Conservation (phyloP, 1,139 yeast species). For the Lodderomyces pseudojiufengensis region DNA sequence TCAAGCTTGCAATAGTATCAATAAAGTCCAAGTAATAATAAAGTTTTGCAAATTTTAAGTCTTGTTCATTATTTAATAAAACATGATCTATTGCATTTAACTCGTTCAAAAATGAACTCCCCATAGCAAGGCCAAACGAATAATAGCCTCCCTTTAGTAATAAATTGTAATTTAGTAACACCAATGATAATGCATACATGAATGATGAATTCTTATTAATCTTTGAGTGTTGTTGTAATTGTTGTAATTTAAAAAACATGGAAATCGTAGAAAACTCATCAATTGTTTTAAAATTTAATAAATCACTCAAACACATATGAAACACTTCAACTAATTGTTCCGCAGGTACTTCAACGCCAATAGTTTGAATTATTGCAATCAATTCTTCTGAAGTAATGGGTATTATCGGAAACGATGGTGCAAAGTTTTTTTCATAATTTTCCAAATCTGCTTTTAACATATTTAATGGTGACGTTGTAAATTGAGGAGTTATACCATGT, state of each 20-base stretch:
- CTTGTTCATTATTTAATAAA: conserved; percentile 11
- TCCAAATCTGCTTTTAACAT: conserved; percentile 20
- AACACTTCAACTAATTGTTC: conserved; percentile 46
- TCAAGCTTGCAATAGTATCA: conserved; percentile 31
- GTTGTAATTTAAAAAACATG: conserved; percentile 39
- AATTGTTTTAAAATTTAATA: conserved; percentile 36
- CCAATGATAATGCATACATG: conserved; percentile 44
- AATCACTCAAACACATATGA: conserved; percentile 45
- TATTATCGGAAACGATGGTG: conserved; percentile 53
- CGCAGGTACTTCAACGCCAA: conserved; percentile 31
- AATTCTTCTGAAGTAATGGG: conserved; percentile 42
- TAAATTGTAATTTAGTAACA: conserved; percentile 53
- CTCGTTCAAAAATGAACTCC: conserved; percentile 58
- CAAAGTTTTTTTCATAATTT: conserved; percentile 52
- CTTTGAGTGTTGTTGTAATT: conserved; percentile 40
- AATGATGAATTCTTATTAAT: conserved; percentile 30
- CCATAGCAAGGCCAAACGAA: conserved; percentile 50
- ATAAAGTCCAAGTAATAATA: conserved; percentile 47
- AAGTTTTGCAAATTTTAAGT: conserved; percentile 39
- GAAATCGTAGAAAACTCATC: conserved; percentile 29
- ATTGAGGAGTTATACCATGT: conserved; percentile 4
- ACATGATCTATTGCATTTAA: conserved; percentile 44
- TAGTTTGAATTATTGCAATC: conserved; percentile 13
- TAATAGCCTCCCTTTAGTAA: conserved; percentile 57
- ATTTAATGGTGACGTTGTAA: conserved; percentile 13